These are phyloP conservation scores for Diplodia scrobiculata DNA, from an alignment of 2,329 filamentous ascomycete genomes.

Conservation along the genomic window DNA sequence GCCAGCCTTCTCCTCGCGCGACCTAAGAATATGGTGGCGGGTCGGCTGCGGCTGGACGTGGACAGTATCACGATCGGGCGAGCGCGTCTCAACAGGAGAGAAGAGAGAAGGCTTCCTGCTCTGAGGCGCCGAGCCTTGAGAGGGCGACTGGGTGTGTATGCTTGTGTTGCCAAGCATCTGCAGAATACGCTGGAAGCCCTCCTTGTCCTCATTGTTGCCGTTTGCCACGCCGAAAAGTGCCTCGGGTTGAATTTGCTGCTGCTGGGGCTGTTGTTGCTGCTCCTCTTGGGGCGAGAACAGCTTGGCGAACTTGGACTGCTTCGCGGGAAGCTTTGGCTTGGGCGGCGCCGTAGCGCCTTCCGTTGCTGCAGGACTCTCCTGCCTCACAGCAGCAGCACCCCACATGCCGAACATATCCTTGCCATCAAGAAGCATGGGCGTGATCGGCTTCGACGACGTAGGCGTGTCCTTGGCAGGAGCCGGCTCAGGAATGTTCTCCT, in stretches of 20 bases:
- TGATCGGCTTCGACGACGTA: slow-evolving; percentile 53
- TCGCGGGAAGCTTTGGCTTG: slow-evolving; percentile 50
- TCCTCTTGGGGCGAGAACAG: slow-evolving; percentile 58
- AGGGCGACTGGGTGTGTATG: slow-evolving; percentile 33
- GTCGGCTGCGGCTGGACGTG: slow-evolving; percentile 30
- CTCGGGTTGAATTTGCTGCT: slow-evolving; percentile 29
- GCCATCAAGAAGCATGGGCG: slow-evolving; percentile 66
- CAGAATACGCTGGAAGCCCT: slow-evolving; percentile 80
- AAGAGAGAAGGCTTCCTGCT: slow-evolving; percentile 21
- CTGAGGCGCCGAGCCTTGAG: neutral
- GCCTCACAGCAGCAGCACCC: slow-evolving; percentile 48
- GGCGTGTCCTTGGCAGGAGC: slow-evolving; percentile 33
- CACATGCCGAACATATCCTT: slow-evolving; percentile 70
- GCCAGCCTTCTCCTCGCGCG: slow-evolving; percentile 40
- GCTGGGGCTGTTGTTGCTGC: slow-evolving; percentile 34
- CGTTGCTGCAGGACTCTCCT: slow-evolving; percentile 33
- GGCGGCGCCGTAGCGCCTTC: slow-evolving; percentile 31
- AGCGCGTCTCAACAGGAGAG: slow-evolving; percentile 12
- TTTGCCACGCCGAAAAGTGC: slow-evolving; percentile 37
- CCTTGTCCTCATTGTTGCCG: slow-evolving; percentile 69
- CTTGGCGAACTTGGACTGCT: slow-evolving; percentile 80
- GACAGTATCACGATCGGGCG: slow-evolving; percentile 25
- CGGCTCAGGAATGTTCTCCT: slow-evolving; percentile 44
- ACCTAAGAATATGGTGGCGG: slow-evolving; percentile 35
- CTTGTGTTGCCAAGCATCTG: slow-evolving; percentile 69